Conservation (phyloP, 2,329 filamentous ascomycete genomes). For the Ascomycota sp. region DNA sequence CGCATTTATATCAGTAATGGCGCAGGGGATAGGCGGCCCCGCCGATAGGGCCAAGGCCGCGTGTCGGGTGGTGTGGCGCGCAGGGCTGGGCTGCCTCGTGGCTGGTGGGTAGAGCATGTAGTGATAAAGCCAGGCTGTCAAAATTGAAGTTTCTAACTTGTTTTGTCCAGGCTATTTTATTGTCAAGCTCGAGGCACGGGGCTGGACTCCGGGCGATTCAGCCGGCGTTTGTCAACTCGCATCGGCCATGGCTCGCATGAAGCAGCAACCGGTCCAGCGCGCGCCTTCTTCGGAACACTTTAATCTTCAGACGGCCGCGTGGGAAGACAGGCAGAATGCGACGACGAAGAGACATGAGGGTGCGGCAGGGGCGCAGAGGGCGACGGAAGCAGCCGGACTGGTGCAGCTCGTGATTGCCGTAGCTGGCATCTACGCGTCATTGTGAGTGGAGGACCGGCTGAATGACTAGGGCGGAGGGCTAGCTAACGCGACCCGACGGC, state of each 20-base stretch:
- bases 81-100: too few relatives aligned
- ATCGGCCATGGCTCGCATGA: slow-evolving; percentile 48
- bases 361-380: background rate
- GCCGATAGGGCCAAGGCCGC: too few relatives aligned
- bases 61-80: too few relatives aligned
- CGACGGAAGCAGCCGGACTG: slow-evolving; percentile 12
- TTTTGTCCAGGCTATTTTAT: too few relatives aligned
- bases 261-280: slow-evolving; percentile 47
- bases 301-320: slow-evolving; percentile 22
- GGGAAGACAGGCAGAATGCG: slow-evolving; percentile 10
- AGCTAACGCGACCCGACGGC: background rate
- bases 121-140: slow-evolving; percentile 2
- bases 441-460: slow-evolving; percentile 47
- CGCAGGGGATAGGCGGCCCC: too few relatives aligned
- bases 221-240: too few relatives aligned
- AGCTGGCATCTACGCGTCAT: slow-evolving; percentile 89
- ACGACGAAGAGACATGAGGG: background rate
- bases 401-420: slow-evolving; percentile 69
- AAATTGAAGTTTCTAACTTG: too few relatives aligned
- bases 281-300: slow-evolving; percentile 47
- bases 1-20: too few relatives aligned
- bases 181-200: too few relatives aligned
- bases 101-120: too few relatives aligned
- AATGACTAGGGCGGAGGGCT: too few relatives aligned
- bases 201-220: too few relatives aligned